These are phyloP conservation scores for Talaromyces trachyspermus DNA, from an alignment of 495 filamentous ascomycete species.

Conservation along the genomic window DNA sequence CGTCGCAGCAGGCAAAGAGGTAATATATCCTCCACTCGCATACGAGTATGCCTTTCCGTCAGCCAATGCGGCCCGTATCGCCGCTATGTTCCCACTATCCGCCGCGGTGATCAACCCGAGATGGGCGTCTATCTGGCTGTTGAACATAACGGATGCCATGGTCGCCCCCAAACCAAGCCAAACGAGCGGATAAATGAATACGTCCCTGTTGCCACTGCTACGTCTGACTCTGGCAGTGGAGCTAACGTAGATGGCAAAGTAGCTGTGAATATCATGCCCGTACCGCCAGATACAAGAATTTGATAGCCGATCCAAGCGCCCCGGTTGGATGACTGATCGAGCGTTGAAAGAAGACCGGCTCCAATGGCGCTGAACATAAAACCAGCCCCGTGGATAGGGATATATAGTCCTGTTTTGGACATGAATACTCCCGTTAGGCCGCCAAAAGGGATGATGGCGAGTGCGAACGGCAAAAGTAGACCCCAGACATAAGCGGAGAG, in stretches of 20 bases:
- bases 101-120: background rate
- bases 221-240: slow-evolving; percentile 24
- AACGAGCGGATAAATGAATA: slow-evolving; percentile 41
- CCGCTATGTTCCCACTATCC: background rate
- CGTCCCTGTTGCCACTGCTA: slow-evolving; percentile 30
- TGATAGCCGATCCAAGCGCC: slow-evolving; percentile 22
- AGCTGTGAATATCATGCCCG: slow-evolving; percentile 22
- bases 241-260: slow-evolving; percentile 33
- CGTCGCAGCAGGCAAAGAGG: background rate
- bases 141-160: slow-evolving; percentile 44
- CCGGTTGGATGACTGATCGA: no score
- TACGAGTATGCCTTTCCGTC: background rate
- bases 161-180: slow-evolving; percentile 43
- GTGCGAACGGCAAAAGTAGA: slow-evolving; percentile 62
- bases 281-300: slow-evolving; percentile 20
- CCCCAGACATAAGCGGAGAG: slow-evolving; percentile 57
- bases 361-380: background rate
- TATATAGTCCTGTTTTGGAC: slow-evolving; percentile 42
- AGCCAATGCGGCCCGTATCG: background rate
- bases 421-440: slow-evolving; percentile 42
- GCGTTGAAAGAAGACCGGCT: no score
- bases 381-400: slow-evolving; percentile 18
- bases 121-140: slow-evolving; percentile 11
- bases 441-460: slow-evolving; percentile 53
- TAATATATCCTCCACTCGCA: background rate